Conservation (phyloP, 805 yeast species). For the Metschnikowia lochheadii region DNA sequence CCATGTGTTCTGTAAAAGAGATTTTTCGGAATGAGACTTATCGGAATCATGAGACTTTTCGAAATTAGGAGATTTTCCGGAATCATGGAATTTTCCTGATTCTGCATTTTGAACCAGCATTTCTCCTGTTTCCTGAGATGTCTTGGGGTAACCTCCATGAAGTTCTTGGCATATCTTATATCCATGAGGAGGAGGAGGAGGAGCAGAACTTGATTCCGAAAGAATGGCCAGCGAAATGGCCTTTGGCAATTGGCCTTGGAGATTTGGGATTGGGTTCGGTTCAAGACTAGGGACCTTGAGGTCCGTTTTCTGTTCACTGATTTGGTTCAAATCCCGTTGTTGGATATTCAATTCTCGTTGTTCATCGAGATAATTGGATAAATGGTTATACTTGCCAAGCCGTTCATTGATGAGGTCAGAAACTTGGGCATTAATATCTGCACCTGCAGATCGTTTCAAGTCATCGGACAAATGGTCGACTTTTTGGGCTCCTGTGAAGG, state of each 20-base stretch:
- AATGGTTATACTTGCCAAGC: conserved; percentile 17
- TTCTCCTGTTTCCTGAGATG: too few species aligned
- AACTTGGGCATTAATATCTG: neutral
- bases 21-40: neutral
- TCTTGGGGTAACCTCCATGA: too few species aligned
- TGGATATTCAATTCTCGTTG: conserved; percentile 9
- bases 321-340: too few species aligned
- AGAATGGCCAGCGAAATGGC: conserved; percentile 4
- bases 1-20: conserved; percentile 23
- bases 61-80: neutral
- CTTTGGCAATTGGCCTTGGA: too few species aligned
- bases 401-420: conserved; percentile 4
- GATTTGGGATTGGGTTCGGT: too few species aligned
- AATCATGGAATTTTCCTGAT: too few species aligned
- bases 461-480: conserved; percentile 15
- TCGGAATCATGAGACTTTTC: too few species aligned
- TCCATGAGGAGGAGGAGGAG: conserved; percentile 16
- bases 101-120: too few species aligned
- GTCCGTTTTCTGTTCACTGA: too few species aligned
- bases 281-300: too few species aligned
- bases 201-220: conserved; percentile 8
- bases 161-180: neutral
- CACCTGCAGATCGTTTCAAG: conserved; percentile 15
- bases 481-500: conserved; percentile 24
- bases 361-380: conserved; percentile 25